Evolutionary conservation across 352 stramenopile species (phyloP), one percentile per base, ranked within the genome.

Genomic region (Globisporangium barbulae): DNA sequence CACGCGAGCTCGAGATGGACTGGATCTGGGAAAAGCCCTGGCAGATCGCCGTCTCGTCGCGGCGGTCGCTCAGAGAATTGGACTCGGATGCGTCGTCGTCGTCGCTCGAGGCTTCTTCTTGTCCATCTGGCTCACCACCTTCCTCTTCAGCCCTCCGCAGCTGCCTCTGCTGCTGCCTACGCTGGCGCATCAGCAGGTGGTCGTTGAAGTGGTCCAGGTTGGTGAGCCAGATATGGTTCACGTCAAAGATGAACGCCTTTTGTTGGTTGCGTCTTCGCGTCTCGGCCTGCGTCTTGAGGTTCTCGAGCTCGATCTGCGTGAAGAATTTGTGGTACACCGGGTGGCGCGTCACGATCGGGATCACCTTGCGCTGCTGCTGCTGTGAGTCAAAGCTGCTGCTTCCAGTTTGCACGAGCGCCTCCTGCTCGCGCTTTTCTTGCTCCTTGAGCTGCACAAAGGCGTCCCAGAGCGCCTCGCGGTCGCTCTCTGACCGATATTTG

Each of bases 221-320:
- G 10, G 89, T 94, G 55, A 97, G 81, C 91, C 91, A 97, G 33
- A 97, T 71, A 63, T 91, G 85, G 66, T 96, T 91, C 44, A 97
- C 91, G 63, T 97, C 86, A 21, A 93, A 85, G 25, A 97, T 73
- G 59, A 96, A 97, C 10, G 75, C 73, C 64, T 92, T 94, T 56
- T 74, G 79, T 25, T 88, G 72, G 74, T 96, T 93, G 8, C 79
- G 74, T 21, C 80, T 79, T 30, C 82, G 73, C 9, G 89, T 92
- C 25, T 82, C 73, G 1, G 82, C 74, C 49, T 83, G 71, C 15
- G 74, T 83, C 30, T 73, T 75, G 9, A 89, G 54, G 67, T 96
- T 96, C 58, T 93, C 89, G 13, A 87, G 65, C 45, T 88, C 76
- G 37, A 95, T 64, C 30, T 88, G 83, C 17, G 72, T 72, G 35